phyloP scores from a whole-genome alignment of 768 basidiomycete genomes.

The Boletus pseudopeckii region DNA sequence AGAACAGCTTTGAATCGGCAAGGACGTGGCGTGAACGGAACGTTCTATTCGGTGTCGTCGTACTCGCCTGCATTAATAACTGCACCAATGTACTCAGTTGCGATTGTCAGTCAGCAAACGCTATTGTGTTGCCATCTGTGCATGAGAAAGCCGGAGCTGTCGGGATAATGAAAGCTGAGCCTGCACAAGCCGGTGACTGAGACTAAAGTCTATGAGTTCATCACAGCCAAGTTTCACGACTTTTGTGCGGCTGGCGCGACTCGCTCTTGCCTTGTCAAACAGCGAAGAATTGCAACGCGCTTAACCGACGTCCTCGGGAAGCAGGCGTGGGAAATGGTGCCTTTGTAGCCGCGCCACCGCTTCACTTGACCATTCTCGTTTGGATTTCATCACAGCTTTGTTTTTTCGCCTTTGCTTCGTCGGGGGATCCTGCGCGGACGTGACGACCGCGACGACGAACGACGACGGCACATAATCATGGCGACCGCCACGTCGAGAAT shows the following conservation, averaged over 20 bases:
- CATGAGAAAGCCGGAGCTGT: not conserved
- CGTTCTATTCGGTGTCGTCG: not conserved
- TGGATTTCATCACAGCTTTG: slow-evolving; percentile 14
- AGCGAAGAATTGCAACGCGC: slow-evolving; percentile 3
- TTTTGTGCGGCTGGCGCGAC: not conserved
- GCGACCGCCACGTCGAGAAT: slow-evolving; percentile 16
- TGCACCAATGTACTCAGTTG: no score
- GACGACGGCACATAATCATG: slow-evolving; percentile 6
- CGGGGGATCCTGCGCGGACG: slow-evolving; percentile 8
- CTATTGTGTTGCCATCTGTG: not conserved
- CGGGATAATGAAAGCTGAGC: not conserved
- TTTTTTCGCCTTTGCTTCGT: slow-evolving; percentile 21
- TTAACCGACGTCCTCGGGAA: slow-evolving; percentile 18
- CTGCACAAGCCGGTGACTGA: slow-evolving; percentile 1
- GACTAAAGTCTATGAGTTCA: not conserved
- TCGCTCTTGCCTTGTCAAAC: slow-evolving; percentile 7
- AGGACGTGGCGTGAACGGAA: not conserved
- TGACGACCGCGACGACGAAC: slow-evolving; percentile 14
- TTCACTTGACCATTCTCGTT: slow-evolving; percentile 8
- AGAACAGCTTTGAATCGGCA: not conserved
- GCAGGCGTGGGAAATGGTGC: slow-evolving; percentile 23
- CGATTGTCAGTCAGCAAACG: no score
- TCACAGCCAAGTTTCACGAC: not conserved
- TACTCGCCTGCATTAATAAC: not conserved
- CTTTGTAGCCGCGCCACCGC: slow-evolving; percentile 11